These are phyloP conservation scores for Argentina anserina DNA, from an alignment of 306 rosid genomes.

Conservation along the genomic window DNA sequence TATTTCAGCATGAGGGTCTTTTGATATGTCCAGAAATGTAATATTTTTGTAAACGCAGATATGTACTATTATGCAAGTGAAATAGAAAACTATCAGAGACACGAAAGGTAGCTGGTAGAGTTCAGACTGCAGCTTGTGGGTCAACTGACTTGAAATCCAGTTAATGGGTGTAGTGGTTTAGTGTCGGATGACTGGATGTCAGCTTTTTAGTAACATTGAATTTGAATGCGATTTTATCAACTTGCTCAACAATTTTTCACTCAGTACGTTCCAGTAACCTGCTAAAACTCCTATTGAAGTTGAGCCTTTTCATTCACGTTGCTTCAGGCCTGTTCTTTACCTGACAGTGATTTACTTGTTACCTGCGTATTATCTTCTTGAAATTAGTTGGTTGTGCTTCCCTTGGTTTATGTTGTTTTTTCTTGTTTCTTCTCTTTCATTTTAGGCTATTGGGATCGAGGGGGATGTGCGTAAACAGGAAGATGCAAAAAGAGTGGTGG, in stretches of 20 bases:
- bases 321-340: neutral
- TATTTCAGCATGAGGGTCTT: neutral
- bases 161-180: neutral
- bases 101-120: neutral
- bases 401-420: neutral
- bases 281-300: neutral
- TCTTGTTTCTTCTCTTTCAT: neutral
- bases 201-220: neutral
- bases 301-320: neutral
- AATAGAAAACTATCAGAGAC: neutral
- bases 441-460: conserved; percentile 67
- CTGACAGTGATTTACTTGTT: neutral
- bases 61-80: too few relatives aligned
- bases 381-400: neutral
- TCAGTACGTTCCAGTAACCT: neutral
- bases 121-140: neutral
- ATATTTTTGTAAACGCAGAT: neutral
- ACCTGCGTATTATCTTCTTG: neutral
- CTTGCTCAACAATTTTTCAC: neutral
- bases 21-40: neutral
- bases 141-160: neutral
- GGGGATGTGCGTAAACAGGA: conserved; percentile 93
- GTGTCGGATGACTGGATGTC: neutral
- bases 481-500: conserved; percentile 71
- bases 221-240: neutral